Base-by-base conservation (phyloP, 2,329 filamentous ascomycete genomes). In the Ascochyta clinopodiicola region DNA sequence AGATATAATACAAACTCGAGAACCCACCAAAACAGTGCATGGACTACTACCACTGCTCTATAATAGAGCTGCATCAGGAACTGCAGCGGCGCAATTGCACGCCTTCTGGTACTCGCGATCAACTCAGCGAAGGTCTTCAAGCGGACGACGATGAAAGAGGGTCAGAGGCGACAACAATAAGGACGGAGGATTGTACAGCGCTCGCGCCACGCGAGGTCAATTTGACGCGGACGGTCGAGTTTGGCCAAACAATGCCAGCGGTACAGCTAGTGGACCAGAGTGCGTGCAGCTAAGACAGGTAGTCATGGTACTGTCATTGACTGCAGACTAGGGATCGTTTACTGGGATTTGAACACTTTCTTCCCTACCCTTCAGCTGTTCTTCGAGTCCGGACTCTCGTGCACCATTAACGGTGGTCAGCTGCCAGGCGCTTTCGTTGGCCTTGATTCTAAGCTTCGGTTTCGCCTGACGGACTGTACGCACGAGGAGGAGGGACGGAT, bases 291-390 rank as follows among this genome's bases (percentile, higher is more conserved):
- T 21, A 6, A 19, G 6, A 22, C 43, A 15, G 25, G 6, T 13
- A 2, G 24, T 6, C 6, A 22, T 13, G 27, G 2, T 19, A 36
- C 7, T 15, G 1, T 25, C 13, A 48, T 44, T 59, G 21, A 60
- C 44, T 10, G 25, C 10, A 10, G 7, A 5, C 2, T 36, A 72
- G 68, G 51, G 21, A 70, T 71, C 32, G 34, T 64, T 6, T 59
- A 66, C 39, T 73, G 67, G 68, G 62, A 54, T 6, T 43, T 71
- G 56, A 68, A 69, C 32, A 70, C 64, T 0, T 70, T 72, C 61
- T 70, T 70, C 44, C 62, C 69, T 1, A 60, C 60, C n/a, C 38
- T 73, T 0, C 70, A 72, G 47, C 52, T 72, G 17, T 72, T 70
- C 52, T 71, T 71, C 45, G 64, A 63, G 35, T 73, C 69, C 15